Conservation (phyloP, 208 protist genomes). For the Naegleria fowleri region DNA sequence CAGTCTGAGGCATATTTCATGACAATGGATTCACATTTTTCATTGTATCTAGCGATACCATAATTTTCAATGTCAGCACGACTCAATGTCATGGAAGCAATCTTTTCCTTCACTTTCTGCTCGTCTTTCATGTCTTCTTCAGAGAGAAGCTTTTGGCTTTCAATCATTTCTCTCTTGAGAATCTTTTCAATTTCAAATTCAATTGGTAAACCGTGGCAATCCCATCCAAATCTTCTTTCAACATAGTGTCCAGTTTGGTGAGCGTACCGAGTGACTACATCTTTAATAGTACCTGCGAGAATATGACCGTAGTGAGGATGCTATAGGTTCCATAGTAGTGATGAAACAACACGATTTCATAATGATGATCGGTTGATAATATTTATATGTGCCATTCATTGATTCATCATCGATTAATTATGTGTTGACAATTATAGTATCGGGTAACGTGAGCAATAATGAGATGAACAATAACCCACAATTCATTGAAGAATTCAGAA, state of each 20-base stretch:
- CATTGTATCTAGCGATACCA: slow-evolving; percentile 98
- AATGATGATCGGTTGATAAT: too few species aligned
- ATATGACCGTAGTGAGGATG: slow-evolving; percentile 99
- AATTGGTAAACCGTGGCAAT: slow-evolving; percentile 97
- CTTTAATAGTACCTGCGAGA: slow-evolving; percentile 98
- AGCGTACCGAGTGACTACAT: slow-evolving; percentile 90
- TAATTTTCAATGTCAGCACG: slow-evolving; percentile 89
- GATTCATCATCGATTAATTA: too few species aligned
- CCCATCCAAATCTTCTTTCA: slow-evolving; percentile 97
- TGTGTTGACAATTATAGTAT: too few species aligned
- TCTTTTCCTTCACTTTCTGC: slow-evolving; percentile 27
- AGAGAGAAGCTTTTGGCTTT: not conserved
- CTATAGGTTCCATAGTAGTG: too few species aligned
- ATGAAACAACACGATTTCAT: too few species aligned
- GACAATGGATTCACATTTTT: slow-evolving; percentile 94
- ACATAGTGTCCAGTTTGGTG: slow-evolving; percentile 92
- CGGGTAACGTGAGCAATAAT: too few species aligned
- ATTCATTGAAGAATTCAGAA: too few species aligned
- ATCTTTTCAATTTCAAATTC: slow-evolving; percentile 99
- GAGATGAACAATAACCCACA: too few species aligned
- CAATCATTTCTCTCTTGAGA: not conserved
- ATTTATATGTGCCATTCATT: too few species aligned
- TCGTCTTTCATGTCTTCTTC: not conserved
- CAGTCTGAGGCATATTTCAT: slow-evolving; percentile 97
- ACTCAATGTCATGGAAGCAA: slow-evolving; percentile 66